Evolutionary conservation across 108 stramenopile genomes (phyloP).

Genomic region (Pseudonitzschia pungens): DNA sequence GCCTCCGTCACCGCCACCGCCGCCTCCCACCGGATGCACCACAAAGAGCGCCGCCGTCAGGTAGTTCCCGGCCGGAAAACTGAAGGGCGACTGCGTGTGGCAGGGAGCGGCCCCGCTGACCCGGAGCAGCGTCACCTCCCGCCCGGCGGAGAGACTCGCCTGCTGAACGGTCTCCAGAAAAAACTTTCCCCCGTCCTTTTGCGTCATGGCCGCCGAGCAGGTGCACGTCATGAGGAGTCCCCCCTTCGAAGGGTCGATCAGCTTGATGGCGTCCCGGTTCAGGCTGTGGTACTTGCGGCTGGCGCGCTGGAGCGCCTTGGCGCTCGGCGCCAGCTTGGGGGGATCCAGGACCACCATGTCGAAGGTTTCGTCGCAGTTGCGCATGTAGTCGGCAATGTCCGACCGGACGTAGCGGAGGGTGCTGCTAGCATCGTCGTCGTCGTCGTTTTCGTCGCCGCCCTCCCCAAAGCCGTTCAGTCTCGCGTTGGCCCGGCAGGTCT

Average conservation of each 20-base stretch:
- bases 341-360: constrained; percentile 92
- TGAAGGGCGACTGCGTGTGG: constrained; percentile 75
- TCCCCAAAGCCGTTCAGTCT: constrained; percentile 62
- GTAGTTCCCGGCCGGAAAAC: constrained; percentile 77
- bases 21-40: constrained; percentile 48
- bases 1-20: no score
- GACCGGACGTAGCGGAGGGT: constrained; percentile 57
- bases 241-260: constrained; percentile 60
- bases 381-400: constrained; percentile 83
- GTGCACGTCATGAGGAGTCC: constrained; percentile 93
- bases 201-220: constrained; percentile 94
- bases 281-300: constrained; percentile 85
- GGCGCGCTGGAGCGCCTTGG: constrained; percentile 63
- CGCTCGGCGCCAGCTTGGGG: constrained; percentile 91
- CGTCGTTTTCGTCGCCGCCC: no score
- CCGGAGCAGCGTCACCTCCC: constrained; percentile 62
- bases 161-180: constrained; percentile 75
- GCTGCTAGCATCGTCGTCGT: neutral
- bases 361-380: constrained; percentile 45
- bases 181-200: constrained; percentile 83
- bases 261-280: constrained; percentile 87
- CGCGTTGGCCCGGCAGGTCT: constrained; percentile 69
- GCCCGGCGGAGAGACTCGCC: constrained; percentile 64
- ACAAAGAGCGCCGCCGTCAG: constrained; percentile 79
- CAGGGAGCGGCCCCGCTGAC: constrained; percentile 80